phyloP scores from a whole-genome alignment of 176 grass and related monocot genomes.

The Bolboschoenus planiculmis region DNA sequence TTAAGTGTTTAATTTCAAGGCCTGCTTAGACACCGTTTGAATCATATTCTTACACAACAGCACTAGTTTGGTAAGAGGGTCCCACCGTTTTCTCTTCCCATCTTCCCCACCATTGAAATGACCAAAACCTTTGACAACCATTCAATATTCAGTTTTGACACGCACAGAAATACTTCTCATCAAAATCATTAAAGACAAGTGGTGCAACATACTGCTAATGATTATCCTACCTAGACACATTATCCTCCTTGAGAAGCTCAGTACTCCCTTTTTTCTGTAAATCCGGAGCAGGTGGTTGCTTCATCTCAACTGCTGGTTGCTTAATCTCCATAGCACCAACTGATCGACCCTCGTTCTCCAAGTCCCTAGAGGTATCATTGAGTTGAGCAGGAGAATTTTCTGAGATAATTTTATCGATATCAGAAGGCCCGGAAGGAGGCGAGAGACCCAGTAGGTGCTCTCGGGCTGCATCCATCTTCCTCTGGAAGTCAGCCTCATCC shows the following conservation, averaged over 20 bases:
- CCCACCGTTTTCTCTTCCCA: background rate
- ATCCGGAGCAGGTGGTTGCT: conserved; percentile 34
- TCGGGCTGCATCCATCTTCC: conserved; percentile 81
- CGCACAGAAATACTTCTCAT: background rate
- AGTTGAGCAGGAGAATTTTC: conserved; percentile 40
- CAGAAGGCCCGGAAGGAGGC: background rate
- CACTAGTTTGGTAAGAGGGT: background rate
- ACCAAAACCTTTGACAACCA: background rate
- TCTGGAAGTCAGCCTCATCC: conserved; percentile 77
- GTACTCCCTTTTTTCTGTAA: conserved; percentile 71
- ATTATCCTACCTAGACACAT: conserved; percentile 17
- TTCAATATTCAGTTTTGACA: background rate
- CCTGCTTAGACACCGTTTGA: background rate
- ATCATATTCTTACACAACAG: background rate
- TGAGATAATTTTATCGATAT: conserved; percentile 6
- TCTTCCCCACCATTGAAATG: background rate
- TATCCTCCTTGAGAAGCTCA: conserved; percentile 71
- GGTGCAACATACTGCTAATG: background rate
- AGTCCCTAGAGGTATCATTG: conserved; percentile 29
- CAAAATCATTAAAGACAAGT: background rate
- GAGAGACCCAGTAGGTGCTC: conserved; percentile 51
- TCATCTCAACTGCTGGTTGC: conserved; percentile 36
- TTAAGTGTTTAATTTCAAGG: background rate
- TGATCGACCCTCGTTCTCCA: conserved; percentile 28
- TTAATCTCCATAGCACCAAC: conserved; percentile 33